Evolutionary conservation across 345 rosid genomes (phyloP), one percentile per base, ranked within the genome.

Genomic region (Eucalyptus tenuipes): DNA sequence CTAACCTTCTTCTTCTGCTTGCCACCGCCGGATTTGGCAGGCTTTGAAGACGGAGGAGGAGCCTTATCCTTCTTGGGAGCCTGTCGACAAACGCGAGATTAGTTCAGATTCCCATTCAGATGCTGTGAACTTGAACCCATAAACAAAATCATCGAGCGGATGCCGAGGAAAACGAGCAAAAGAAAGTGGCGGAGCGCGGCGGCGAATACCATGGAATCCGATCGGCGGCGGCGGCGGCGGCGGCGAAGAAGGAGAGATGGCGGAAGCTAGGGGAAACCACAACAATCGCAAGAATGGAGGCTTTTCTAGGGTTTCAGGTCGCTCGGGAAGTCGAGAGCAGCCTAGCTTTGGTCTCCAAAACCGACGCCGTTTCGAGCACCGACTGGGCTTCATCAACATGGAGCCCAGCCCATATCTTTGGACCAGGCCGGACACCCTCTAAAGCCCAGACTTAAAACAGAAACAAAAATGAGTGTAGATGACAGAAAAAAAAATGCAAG

Each of bases 11-110:
- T 93, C 91, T 91, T 92, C 90, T 92, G 94, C 91, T 93, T 92
- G 48, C 92, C 94, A 25, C 92, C 93, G 50, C 92, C 93, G 48
- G 93, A 91, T 40, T 93, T 93, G 10, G 90, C 92, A 13, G 94
- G 94, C 91, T 92, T 93, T 11, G 92, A 88, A 37, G 91, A 89
- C 29, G 92, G 93, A 11, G 94, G 93, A 9, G 93, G 94, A 87
- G 93, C 94, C 91, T 92, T 93, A 25, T 93, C 92, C 93, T 93
- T 92, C 92, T 93, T 93, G 13, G 93, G 94, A 29, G 92, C 93
- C 94, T 91, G 82, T 37, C 14, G 82, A 75, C 82, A 75, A 75
- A 75, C 82, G 47, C 82, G 42, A 75, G 47, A 75, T 75, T 22
- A 18, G 22, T 37, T 37, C 27, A 75, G 82, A 75, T 18, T 37